Conservation (phyloP, 805 yeast species). For the Kazachstania africana region DNA sequence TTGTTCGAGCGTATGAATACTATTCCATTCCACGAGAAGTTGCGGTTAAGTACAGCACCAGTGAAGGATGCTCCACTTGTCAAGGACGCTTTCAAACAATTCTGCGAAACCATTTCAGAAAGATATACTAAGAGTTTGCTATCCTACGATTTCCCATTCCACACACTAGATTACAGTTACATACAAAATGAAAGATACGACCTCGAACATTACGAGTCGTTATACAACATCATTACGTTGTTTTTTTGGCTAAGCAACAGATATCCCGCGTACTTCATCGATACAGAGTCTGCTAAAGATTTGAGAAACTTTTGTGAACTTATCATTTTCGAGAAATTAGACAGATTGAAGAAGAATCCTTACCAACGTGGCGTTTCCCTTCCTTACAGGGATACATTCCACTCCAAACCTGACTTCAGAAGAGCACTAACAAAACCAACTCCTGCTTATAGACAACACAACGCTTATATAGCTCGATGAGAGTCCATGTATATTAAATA, state of each 20-base stretch:
- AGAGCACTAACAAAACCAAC: too few species aligned
- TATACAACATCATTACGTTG: slow-evolving; percentile 55
- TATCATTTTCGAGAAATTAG: slow-evolving; percentile 31
- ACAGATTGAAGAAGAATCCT: slow-evolving; percentile 22
- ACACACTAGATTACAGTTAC: slow-evolving; percentile 15
- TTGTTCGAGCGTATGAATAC: slow-evolving; percentile 33
- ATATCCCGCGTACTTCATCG: slow-evolving; percentile 72
- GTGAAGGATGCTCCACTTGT: slow-evolving; percentile 31
- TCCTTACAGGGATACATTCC: too few species aligned
- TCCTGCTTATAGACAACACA: too few species aligned
- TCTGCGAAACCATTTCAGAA: slow-evolving; percentile 43
- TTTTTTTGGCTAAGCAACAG: slow-evolving; percentile 83
- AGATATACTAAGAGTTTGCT: slow-evolving; percentile 44
- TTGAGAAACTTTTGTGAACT: slow-evolving; percentile 58
- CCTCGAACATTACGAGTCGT: slow-evolving; percentile 37
- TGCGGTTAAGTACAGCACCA: slow-evolving; percentile 53
- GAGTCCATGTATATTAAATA: too few species aligned
- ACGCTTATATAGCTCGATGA: too few species aligned
- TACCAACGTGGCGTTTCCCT: slow-evolving; percentile 10
- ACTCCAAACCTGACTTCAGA: too few species aligned
- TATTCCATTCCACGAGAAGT: slow-evolving; percentile 44
- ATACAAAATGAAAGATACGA: slow-evolving; percentile 14
- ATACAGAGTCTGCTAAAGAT: slow-evolving; percentile 60
- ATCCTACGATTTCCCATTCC: slow-evolving; percentile 33
- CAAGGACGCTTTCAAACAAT: slow-evolving; percentile 33